Evolutionary conservation across 164 flowering plant genomes (phyloP).

Genomic region (Cinnamomum micranthum): DNA sequence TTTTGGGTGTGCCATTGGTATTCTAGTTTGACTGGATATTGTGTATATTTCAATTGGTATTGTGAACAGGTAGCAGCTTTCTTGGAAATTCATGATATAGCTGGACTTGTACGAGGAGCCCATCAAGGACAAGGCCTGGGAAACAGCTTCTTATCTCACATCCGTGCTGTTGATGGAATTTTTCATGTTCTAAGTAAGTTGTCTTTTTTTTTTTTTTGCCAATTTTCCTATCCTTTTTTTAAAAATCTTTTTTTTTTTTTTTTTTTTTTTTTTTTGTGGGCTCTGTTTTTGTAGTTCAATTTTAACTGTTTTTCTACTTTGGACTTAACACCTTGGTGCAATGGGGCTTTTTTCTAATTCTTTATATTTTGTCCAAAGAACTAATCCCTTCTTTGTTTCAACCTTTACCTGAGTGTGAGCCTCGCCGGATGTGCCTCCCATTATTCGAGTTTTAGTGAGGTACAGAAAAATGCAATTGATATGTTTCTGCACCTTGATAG

Average conservation of each 20-base stretch:
- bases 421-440: no score
- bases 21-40: neutral
- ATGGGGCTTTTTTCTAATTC: no score
- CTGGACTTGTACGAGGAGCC: slow-evolving; percentile 97
- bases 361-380: no score
- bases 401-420: no score
- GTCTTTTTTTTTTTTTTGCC: neutral
- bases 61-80: slow-evolving; percentile 79
- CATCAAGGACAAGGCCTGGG: slow-evolving; percentile 97
- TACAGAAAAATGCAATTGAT: no score
- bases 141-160: slow-evolving; percentile 91
- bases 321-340: no score
- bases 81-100: slow-evolving; percentile 96
- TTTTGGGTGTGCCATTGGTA: neutral
- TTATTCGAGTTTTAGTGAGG: no score
- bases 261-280: neutral
- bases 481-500: no score
- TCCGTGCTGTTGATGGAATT: slow-evolving; percentile 99
- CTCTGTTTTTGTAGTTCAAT: no score
- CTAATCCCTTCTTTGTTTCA: no score
- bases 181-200: slow-evolving; percentile 94
- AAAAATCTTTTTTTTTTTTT: no score
- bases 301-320: no score
- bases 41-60: neutral
- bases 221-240: neutral